Conservation (phyloP, 73 alveolate genomes). For the Paraurostyla sp. region DNA sequence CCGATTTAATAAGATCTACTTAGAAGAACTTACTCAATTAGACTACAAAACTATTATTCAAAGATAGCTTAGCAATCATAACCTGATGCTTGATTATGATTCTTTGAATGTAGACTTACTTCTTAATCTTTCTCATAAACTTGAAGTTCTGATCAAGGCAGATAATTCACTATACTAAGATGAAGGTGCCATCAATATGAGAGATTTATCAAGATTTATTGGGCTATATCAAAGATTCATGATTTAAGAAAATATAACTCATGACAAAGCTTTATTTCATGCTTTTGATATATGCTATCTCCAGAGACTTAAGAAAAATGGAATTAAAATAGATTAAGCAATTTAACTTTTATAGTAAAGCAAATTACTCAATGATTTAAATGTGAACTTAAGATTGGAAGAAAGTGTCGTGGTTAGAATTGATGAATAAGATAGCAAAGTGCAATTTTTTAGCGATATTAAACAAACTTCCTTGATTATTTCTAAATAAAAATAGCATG, state of each 20-base stretch:
- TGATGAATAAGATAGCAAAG: background rate
- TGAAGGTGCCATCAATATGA: conserved; percentile 67
- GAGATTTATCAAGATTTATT: conserved; percentile 68
- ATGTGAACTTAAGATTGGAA: background rate
- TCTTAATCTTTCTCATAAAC: background rate
- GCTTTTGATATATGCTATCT: conserved; percentile 60
- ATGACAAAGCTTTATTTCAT: conserved; percentile 30
- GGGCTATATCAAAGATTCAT: conserved; percentile 13
- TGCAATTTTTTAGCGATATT: background rate
- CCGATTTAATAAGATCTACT: conserved; percentile 96
- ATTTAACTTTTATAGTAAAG: background rate
- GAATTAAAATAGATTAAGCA: background rate
- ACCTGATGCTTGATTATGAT: background rate
- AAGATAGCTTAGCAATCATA: background rate
- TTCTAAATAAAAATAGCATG: background rate
- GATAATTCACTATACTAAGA: conserved; percentile 58
- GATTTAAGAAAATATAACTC: background rate
- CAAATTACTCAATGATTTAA: background rate
- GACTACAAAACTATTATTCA: conserved; percentile 80
- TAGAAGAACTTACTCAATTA: conserved; percentile 83
- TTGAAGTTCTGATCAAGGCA: conserved; percentile 32
- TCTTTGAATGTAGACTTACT: conserved; percentile 1
- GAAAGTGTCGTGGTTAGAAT: conserved; percentile 1
- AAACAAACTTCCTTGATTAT: background rate
- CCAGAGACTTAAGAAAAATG: background rate